These are phyloP conservation scores for Gliomastix tumulicola DNA, from an alignment of 2,329 filamentous ascomycete genomes.

Conservation along the genomic window DNA sequence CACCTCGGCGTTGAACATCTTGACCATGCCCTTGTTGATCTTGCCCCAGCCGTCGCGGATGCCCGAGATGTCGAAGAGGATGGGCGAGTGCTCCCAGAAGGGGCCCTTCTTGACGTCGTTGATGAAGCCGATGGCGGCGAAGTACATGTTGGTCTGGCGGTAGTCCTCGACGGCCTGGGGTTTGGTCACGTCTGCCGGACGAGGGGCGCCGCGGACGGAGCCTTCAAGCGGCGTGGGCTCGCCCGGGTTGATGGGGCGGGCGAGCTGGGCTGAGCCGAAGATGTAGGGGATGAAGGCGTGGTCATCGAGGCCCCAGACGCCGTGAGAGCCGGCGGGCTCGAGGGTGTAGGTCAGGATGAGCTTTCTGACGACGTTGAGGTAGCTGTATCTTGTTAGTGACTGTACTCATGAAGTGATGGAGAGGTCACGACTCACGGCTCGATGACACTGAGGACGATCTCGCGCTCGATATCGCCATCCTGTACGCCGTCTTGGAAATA, in stretches of 20 bases:
- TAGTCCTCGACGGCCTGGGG: conserved; percentile 56
- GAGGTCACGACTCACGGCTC: conserved; percentile 58
- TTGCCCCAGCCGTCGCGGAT: conserved; percentile 94
- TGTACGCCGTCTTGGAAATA: conserved; percentile 56
- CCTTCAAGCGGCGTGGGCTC: conserved; percentile 68
- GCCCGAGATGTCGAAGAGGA: conserved; percentile 89
- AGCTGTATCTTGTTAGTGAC: conserved; percentile 38
- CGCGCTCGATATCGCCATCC: conserved; percentile 59
- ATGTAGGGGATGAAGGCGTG: conserved; percentile 93
- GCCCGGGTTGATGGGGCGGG: conserved; percentile 59
- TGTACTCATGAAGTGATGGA: neutral
- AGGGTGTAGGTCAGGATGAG: conserved; percentile 88
- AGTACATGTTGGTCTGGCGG: conserved; percentile 75
- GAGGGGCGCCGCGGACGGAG: conserved; percentile 64
- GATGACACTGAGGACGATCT: conserved; percentile 74
- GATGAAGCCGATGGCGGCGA: conserved; percentile 92
- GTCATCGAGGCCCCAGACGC: conserved; percentile 98
- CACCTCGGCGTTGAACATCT: conserved; percentile 98
- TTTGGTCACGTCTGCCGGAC: conserved; percentile 63
- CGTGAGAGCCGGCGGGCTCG: conserved; percentile 92
- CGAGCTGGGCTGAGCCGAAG: conserved; percentile 86
- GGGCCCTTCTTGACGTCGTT: conserved; percentile 94
- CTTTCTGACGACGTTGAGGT: conserved; percentile 70
- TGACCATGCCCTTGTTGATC: conserved; percentile 99
- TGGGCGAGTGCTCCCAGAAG: conserved; percentile 95